These are phyloP conservation scores for Phytomonas serpens DNA, from an alignment of 208 protist species.

Conservation along the genomic window DNA sequence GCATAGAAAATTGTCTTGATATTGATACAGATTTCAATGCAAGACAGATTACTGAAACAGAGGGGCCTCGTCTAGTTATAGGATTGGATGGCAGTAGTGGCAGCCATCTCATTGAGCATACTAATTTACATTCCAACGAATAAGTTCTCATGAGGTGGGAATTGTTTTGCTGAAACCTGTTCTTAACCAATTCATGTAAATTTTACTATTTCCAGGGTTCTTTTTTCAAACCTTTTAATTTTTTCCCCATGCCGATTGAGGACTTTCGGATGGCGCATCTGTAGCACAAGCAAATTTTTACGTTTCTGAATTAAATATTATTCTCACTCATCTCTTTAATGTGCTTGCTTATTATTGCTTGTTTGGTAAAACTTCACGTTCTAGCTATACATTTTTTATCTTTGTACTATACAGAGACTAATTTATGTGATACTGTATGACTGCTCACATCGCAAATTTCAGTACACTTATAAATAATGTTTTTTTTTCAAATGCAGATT, in stretches of 20 bases:
- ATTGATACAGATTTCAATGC: conserved; percentile 93
- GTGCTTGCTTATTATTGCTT: conserved; percentile 9
- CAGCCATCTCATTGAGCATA: not conserved
- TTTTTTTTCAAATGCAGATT: conserved; percentile 6
- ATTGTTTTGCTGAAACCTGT: not conserved
- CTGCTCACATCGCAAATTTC: conserved; percentile 5
- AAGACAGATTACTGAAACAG: conserved; percentile 62
- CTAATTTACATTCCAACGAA: conserved; percentile 11
- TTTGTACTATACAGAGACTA: conserved; percentile 2
- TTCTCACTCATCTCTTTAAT: conserved; percentile 6
- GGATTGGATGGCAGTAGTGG: conserved; percentile 32
- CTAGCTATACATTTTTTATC: not conserved
- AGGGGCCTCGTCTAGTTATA: conserved; percentile 68
- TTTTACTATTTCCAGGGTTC: not conserved
- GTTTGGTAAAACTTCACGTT: not conserved
- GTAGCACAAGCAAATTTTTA: conserved; percentile 8
- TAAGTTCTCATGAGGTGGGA: not conserved
- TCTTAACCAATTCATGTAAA: not conserved
- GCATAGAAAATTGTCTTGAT: conserved; percentile 92
- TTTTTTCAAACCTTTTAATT: conserved; percentile 10
- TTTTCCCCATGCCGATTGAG: not conserved
- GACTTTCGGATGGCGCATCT: not conserved
- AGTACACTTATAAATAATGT: conserved; percentile 2
- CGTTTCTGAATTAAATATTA: conserved; percentile 1
- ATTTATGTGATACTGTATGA: conserved; percentile 6